These are phyloP conservation scores for Vitis riparia DNA, from an alignment of 164 flowering plant genomes.

Conservation along the genomic window DNA sequence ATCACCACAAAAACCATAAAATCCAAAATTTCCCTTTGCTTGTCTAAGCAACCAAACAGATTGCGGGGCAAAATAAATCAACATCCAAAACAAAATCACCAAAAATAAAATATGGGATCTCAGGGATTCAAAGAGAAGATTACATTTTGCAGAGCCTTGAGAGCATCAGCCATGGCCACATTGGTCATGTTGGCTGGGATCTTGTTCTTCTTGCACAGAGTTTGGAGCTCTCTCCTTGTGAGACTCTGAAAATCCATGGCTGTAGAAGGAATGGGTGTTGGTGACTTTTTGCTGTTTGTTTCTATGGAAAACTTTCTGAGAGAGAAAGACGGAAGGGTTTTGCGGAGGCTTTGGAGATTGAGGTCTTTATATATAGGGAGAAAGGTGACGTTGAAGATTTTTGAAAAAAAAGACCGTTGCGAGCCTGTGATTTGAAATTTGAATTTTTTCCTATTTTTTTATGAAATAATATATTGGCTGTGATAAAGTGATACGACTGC, in stretches of 20 bases:
- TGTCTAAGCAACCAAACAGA: slow-evolving; percentile 4
- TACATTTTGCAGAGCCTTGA: slow-evolving; percentile 57
- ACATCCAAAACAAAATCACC: too few relatives aligned
- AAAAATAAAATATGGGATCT: not conserved
- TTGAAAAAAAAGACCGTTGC: slow-evolving; percentile 32
- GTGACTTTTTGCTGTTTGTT: not conserved
- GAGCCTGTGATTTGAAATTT: slow-evolving; percentile 19
- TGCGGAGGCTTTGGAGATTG: not conserved
- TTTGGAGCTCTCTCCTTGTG: slow-evolving; percentile 79
- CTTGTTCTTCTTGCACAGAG: slow-evolving; percentile 87
- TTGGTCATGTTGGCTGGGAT: slow-evolving; percentile 91
- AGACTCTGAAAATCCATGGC: slow-evolving; percentile 81
- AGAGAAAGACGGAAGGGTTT: not conserved
- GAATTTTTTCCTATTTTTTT: slow-evolving; percentile 4
- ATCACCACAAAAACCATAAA: not conserved
- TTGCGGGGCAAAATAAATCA: not conserved
- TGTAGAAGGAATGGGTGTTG: not conserved
- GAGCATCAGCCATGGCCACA: slow-evolving; percentile 95
- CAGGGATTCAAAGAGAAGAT: slow-evolving; percentile 1
- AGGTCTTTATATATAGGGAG: not conserved
- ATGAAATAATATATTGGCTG: too few relatives aligned
- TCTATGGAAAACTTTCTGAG: not conserved
- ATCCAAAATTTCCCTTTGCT: not conserved
- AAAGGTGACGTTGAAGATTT: not conserved
- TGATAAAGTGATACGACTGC: too few relatives aligned